Base-by-base conservation (phyloP, 1,284 basidiomycete genomes). In the Filobasidium uniguttulatum region DNA sequence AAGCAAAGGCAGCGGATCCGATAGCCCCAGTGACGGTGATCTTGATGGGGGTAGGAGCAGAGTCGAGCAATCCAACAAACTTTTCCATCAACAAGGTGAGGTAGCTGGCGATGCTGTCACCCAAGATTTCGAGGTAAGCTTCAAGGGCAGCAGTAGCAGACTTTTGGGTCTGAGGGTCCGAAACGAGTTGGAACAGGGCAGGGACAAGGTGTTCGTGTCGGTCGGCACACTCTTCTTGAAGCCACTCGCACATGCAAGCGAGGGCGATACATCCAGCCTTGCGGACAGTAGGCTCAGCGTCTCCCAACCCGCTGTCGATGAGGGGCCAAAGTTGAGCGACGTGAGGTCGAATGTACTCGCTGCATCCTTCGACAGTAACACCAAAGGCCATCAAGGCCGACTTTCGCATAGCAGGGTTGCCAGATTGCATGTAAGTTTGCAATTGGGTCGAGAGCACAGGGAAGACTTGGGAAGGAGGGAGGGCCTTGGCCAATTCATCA, bases 1-100 rank as follows among this genome's bases (percentile, higher is more conserved):
- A 88, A n/a, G 94, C 93, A 68, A 98, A 93, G 1, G 94, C 93
- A 23, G 94, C 93, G 59, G 86, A 91, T 38, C 94, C 94, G 62
- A 99, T 97, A 25, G 94, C 94, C 23, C 94, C 94, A 44, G 89
- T 93, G 61, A 98, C 88, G 57, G 97, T 91, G 37, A 88, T 78
- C 74, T 98, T 96, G 69, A 98, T 83, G 31, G 81, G 67, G 54
- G 86, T 70, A 23, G 89, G 83, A 3, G 89, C 90, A 22, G 77
- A 82, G 61, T 90, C 85, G 52, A 99, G 81, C 22, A 99, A 78
- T 52, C 81, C 81, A 30, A 82, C 80, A 48, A 98, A 83, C 49
- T 86, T 83, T 63, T 93, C 87, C 94, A 99, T 98, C 65, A 99
- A 88, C 55, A 88, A 78, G 43, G 80, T 79, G 47, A 99, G 79